Base-by-base conservation (phyloP, 257 asterid species). In the Euphrasia confusa region DNA sequence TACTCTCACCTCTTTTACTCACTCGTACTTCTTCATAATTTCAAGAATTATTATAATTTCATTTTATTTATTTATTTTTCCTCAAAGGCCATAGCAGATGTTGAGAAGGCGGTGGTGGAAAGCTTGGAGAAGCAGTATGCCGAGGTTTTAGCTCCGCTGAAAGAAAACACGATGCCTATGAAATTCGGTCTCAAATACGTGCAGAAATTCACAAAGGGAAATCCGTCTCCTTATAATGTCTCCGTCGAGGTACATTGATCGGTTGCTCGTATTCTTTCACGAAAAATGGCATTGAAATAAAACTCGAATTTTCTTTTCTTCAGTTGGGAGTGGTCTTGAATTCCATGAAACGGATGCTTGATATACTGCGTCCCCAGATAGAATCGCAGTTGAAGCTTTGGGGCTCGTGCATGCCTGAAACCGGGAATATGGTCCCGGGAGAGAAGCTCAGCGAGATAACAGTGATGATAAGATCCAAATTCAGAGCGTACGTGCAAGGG, bases 321-420 rank as follows among this genome's bases (percentile, higher is more conserved):
- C 62, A 92, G 99, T 78, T 92, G 85, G 99, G 99, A 27, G 69
- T 82, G n/a, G 83, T 84, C 66, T 63, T 92, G 70, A 92, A 89
- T 76, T 89, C 94, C 62, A 72, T 89, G 97, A 92, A 84, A 77
- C 78, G 96, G 77, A 83, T 92, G 93, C 87, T 92, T 3, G 97
- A 92, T 57, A 63, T 70, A 61, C 76, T 89, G 52, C 80, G 85
- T 10, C 95, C 99, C 14, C 86, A 68, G 11, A 83, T 89, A 64
- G 95, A 89, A 77, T 70, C 79, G n/a, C 84, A 87, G 61, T 52
- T 92, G 68, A 86, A 86, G 79, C 48, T 63, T 28, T 89, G 99
- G 97, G 83, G 93, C 59, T 81, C 95, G 12, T 84, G 85, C 79
- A 84, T 89, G 53, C 91, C 95, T 0, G 88, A 82, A 50, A 80